Evolutionary conservation across 768 basidiomycete species (phyloP).

Genomic region (Kwoniella sp.): DNA sequence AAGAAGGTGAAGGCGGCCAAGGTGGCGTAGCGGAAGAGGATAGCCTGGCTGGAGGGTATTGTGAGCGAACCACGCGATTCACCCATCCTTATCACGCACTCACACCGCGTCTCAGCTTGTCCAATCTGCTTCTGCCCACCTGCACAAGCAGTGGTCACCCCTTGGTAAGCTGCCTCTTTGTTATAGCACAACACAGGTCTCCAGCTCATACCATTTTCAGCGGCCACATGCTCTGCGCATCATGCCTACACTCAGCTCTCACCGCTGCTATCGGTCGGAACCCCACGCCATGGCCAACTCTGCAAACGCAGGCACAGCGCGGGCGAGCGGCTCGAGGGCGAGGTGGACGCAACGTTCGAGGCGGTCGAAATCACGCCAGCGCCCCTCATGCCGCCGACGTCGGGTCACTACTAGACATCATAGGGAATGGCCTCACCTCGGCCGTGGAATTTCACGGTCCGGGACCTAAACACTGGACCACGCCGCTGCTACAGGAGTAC

Average conservation of each 20-base stretch:
- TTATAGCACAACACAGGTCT: not conserved
- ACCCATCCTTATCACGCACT: not conserved
- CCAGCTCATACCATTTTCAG: constrained; percentile 2
- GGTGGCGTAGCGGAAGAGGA: constrained; percentile 7
- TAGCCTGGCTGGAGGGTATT: constrained; percentile 7
- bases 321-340: not conserved
- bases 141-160: constrained; percentile 29
- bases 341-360: constrained; percentile 12
- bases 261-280: constrained; percentile 32
- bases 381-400: no score
- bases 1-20: not conserved
- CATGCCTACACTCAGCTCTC: constrained; percentile 34
- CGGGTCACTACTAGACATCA: no score
- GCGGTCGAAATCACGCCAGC: not conserved
- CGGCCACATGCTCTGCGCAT: constrained; percentile 38
- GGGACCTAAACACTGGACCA: constrained; percentile 22
- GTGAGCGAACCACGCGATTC: constrained; percentile 7
- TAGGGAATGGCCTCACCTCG: no score
- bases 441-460: no score
- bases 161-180: constrained; percentile 22
- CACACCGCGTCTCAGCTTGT: constrained; percentile 30
- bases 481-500: constrained; percentile 10
- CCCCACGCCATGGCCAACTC: constrained; percentile 25
- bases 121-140: constrained; percentile 37
- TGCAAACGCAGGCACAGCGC: not conserved